Base-by-base conservation (phyloP, 768 basidiomycete species). In the Xerocomellus amylosporus region DNA sequence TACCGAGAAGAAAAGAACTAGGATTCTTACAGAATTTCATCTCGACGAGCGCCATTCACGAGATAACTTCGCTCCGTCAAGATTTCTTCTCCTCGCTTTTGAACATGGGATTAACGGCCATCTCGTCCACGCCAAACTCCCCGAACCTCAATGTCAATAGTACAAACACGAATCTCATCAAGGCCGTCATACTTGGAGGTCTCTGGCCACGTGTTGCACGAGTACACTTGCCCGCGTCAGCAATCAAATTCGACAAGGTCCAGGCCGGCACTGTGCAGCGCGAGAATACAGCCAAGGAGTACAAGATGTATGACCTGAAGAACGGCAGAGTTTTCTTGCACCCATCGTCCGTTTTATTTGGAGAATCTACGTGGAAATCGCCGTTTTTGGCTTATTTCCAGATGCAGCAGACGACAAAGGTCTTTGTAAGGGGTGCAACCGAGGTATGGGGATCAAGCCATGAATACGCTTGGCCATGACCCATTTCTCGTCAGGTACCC, bases 301-400 rank as follows among this genome's bases (percentile, higher is more conserved):
- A 87, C 78, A 86, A 87, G 68, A 79, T 93, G 58, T 90, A 80
- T 59, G 93, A 96, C 66, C 69, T 87, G 47, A 65, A 66, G 31
- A 78, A 77, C 56, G 74, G 75, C 45, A 76, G 90, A 9, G 87
- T 91, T 8, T 93, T 93, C 72, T 67, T 92, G 22, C 94, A 96
- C 66, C 93, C 94, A 0, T 79, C 78, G 10, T 94, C 91, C 41
- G 79, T 90, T 5, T 73, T 94, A 19, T 98, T 98, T 64, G 76
- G 77, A 28, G 82, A 81, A 50, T 77, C 82, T 22, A 76, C 77
- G 36, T 93, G 93, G 85, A 87, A 83, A 51, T 79, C 84, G 15
- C 87, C 87, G 3, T 93, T 93, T 71, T 64, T 95, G 43, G 81
- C 85, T 9, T 97, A 90, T 69, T 96, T 94, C 71, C 80, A 84